Conservation (phyloP, 495 filamentous ascomycete species). For the Penicillium ochrochloron region DNA sequence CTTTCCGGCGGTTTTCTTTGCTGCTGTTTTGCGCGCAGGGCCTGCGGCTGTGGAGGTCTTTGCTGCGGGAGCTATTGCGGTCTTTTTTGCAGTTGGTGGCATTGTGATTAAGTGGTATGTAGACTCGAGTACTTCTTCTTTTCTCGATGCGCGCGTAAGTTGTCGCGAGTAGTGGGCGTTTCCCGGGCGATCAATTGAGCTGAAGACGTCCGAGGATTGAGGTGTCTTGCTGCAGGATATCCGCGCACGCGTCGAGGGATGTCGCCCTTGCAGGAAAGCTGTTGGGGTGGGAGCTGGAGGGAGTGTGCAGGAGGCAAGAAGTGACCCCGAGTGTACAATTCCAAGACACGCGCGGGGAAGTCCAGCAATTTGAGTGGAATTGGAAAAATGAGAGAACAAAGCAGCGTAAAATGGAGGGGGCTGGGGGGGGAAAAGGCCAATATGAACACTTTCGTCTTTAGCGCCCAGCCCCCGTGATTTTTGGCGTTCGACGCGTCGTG, state of each 20-base stretch:
- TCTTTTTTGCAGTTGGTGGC: constrained; percentile 17
- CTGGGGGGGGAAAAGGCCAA: constrained; percentile 20
- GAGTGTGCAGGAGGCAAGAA: not conserved
- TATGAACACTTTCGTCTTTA: constrained; percentile 28
- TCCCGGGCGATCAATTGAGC: constrained; percentile 14
- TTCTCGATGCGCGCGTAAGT: not conserved
- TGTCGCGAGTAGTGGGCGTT: constrained; percentile 3
- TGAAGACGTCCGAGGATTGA: not conserved
- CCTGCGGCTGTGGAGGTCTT: constrained; percentile 6
- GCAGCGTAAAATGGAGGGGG: constrained; percentile 15
- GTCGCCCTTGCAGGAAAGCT: constrained; percentile 16
- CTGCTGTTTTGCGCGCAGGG: constrained; percentile 26
- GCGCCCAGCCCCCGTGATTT: constrained; percentile 22
- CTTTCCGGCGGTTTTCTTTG: constrained; percentile 32
- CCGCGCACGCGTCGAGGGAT: constrained; percentile 11
- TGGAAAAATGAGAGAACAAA: not conserved
- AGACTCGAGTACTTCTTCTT: not conserved
- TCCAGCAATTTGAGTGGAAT: not conserved
- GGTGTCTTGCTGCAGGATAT: constrained; percentile 5
- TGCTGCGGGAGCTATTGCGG: constrained; percentile 15
- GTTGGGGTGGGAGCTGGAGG: not conserved
- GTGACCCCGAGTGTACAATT: not conserved
- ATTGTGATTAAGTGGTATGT: constrained; percentile 18
- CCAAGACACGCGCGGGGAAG: not conserved
- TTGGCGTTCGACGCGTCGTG: constrained; percentile 10